Base-by-base conservation (phyloP, 139 green algal genomes). In the Chlorella ohadii region DNA sequence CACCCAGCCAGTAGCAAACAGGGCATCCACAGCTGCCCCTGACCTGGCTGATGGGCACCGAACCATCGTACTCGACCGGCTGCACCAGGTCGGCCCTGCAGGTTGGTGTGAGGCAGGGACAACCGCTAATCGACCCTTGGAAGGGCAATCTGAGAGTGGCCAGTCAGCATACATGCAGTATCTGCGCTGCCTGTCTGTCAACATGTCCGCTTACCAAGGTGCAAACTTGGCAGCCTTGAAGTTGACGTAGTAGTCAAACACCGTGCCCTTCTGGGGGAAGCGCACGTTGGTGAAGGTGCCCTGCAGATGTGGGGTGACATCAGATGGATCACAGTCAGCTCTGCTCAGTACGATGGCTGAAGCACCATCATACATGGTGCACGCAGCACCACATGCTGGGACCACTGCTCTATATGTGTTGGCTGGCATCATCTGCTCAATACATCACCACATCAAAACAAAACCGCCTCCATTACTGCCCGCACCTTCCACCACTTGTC, bases 161-260 rank as follows among this genome's bases (percentile, higher is more conserved):
- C n/a, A n/a, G n/a, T n/a, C n/a, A n/a, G n/a, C n/a, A n/a, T n/a
- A n/a, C n/a, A n/a, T n/a, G 61, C 61, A 67, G 23, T 16, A 67
- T 31, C 61, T 67, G 61, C 61, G 22, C 2, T 33, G 61, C 19
- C 28, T 11, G 33, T 20, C 61, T 67, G 13, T 31, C 23, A 31
- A 66, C 59, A 66, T n/a, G 27, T 66, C 11, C 15, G 28, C 95
- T 56, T 87, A 90, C 95, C 95, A 98, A 4, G 92, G 92, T 66
- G 92, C 86, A 89, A 98, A 97, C 90, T 97, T 97, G 72, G 87
- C 83, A 13, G 91, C 95, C 90, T 96, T 97, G 82, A 91, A 87
- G 90, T 96, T 96, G 72, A 97, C 90, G 83, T 93, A 95, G 91
- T 96, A 98, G 88, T 98, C 95, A 77, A 93, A 98, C 38, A 97